Evolutionary conservation across 2,329 filamentous ascomycete genomes (phyloP).

Genomic region (Metarhizium anisopliae): DNA sequence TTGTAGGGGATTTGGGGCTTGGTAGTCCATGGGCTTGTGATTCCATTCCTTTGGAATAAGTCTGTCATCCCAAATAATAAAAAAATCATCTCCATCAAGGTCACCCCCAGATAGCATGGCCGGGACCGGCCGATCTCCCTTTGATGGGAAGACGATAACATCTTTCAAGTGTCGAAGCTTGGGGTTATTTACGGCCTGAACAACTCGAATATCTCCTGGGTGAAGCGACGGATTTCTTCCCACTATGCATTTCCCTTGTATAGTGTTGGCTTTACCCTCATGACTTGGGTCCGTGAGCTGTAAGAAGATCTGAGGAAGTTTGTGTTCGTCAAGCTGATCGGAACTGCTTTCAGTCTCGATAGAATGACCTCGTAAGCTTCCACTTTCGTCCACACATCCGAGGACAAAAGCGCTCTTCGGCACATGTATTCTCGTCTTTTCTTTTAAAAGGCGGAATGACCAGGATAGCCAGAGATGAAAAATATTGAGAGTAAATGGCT

Average conservation of each 20-base stretch:
- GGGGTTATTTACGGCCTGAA: constrained; percentile 69
- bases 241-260: constrained; percentile 72
- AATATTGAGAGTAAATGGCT: constrained; percentile 76
- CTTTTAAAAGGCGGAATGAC: constrained; percentile 83
- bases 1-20: constrained; percentile 44
- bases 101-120: constrained; percentile 97
- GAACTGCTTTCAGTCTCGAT: constrained; percentile 30
- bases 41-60: constrained; percentile 67
- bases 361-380: constrained; percentile 62
- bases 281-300: constrained; percentile 59
- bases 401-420: constrained; percentile 80
- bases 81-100: constrained; percentile 90
- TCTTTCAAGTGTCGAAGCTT: constrained; percentile 70
- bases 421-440: constrained; percentile 80
- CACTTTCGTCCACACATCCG: constrained; percentile 81
- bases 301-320: constrained; percentile 79
- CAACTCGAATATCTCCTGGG: constrained; percentile 82
- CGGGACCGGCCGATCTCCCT: constrained; percentile 73
- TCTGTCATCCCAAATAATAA: constrained; percentile 80
- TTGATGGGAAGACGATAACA: constrained; percentile 79
- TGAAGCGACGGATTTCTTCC: constrained; percentile 92
- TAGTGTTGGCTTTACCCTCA: constrained; percentile 48
- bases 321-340: constrained; percentile 32
- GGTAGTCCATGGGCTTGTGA: constrained; percentile 68
- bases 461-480: constrained; percentile 80